phyloP scores from a whole-genome alignment of 2,329 filamentous ascomycete genomes.

The Sclerotinia borealis region DNA sequence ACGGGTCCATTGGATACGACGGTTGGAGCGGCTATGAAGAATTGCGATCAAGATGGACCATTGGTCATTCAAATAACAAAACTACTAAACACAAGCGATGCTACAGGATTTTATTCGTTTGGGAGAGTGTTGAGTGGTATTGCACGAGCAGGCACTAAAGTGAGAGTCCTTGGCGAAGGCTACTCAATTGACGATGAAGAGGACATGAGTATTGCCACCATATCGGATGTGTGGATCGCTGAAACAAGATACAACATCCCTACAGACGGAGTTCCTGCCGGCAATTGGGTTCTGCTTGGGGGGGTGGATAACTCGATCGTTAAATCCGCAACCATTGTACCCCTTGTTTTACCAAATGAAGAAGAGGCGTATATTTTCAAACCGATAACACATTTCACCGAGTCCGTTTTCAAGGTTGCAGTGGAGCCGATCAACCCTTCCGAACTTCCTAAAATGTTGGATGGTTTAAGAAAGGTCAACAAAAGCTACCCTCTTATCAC shows the following conservation, averaged over 20 bases:
- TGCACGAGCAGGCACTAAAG: conserved; percentile 71
- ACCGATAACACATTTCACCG: conserved; percentile 88
- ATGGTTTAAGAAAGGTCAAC: conserved; percentile 92
- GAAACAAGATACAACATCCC: conserved; percentile 91
- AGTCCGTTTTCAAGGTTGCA: conserved; percentile 95
- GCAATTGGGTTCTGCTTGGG: conserved; percentile 85
- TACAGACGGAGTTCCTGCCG: conserved; percentile 85
- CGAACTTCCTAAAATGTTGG: conserved; percentile 96
- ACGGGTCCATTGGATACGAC: conserved; percentile 83
- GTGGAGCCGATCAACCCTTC: conserved; percentile 98
- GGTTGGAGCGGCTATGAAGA: conserved; percentile 70
- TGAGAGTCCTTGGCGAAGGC: conserved; percentile 87
- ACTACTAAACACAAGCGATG: conserved; percentile 83
- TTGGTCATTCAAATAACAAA: conserved; percentile 91
- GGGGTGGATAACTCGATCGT: conserved; percentile 97
- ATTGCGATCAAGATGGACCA: conserved; percentile 83
- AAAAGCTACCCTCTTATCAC: conserved; percentile 95
- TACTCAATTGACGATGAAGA: conserved; percentile 97
- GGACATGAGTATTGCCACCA: conserved; percentile 85
- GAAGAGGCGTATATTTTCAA: conserved; percentile 95
- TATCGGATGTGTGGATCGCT: conserved; percentile 81
- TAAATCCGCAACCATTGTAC: conserved; percentile 89
- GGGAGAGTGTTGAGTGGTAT: conserved; percentile 91
- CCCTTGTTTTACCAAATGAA: conserved; percentile 71
- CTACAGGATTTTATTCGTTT: conserved; percentile 84